A percentile compares a stretch with the other conserved stretches of the same genome.
These are phyloP conservation scores for Lizonia empirigonia DNA, from an alignment of 2,329 filamentous ascomycete genomes.

Conservation along the genomic window DNA sequence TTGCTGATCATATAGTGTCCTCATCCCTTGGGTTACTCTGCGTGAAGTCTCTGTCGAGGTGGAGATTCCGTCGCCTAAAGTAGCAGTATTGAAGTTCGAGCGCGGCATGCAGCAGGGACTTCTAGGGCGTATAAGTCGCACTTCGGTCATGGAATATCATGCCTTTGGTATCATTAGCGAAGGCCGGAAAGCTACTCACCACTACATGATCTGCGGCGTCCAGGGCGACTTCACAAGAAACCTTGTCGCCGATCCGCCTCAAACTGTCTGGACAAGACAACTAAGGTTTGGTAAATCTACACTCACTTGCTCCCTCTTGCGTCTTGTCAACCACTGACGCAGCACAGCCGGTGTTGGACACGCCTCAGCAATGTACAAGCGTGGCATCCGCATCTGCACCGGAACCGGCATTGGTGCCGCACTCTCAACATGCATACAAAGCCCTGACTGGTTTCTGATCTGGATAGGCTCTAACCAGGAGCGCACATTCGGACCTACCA, in stretches of 20 bases:
- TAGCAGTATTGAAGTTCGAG: constrained; percentile 41
- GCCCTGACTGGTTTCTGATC: constrained; percentile 45
- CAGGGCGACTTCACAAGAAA: constrained; percentile 46
- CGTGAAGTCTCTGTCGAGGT: constrained; percentile 44
- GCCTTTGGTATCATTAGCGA: constrained; percentile 47
- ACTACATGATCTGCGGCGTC: constrained; percentile 48
- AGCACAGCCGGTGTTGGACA: constrained; percentile 40
- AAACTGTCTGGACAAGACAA: constrained; percentile 43
- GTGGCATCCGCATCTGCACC: constrained; percentile 45
- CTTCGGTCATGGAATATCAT: constrained; percentile 47
- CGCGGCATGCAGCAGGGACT: constrained; percentile 47
- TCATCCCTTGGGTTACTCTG: constrained; percentile 45
- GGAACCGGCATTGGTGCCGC: constrained; percentile 46
- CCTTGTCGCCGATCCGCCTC: constrained; percentile 42
- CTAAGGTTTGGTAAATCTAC: constrained; percentile 42
- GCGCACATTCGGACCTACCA: constrained; percentile 43
- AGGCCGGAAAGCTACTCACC: constrained; percentile 34
- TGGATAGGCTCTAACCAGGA: constrained; percentile 48
- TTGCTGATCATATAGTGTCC: constrained; percentile 30
- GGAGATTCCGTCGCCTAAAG: constrained; percentile 45
- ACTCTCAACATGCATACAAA: constrained; percentile 45
- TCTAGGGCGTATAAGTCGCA: constrained; percentile 43
- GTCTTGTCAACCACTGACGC: constrained; percentile 18
- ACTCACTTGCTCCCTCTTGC: not conserved
- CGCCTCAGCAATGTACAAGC: constrained; percentile 45